Evolutionary conservation across 1,284 basidiomycete species (phyloP).

Genomic region (Boletus hoseneyae): DNA sequence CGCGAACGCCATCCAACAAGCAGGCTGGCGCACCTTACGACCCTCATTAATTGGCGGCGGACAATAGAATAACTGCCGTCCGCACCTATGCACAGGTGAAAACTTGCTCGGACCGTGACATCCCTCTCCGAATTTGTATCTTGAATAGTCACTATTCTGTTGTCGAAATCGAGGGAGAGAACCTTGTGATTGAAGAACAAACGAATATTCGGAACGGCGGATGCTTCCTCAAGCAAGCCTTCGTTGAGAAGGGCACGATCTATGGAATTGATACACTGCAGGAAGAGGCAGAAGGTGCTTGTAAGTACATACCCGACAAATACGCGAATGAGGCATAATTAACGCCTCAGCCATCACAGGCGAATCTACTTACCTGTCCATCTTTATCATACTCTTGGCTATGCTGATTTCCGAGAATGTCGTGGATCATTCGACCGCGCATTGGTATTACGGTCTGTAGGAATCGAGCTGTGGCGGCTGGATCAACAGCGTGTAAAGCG

Average conservation of each 20-base stretch:
- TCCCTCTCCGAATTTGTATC: conserved; percentile 46
- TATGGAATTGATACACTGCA: conserved; percentile 90
- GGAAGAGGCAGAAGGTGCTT: conserved; percentile 21
- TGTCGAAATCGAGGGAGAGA: conserved; percentile 69
- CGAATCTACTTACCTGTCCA: conserved; percentile 64
- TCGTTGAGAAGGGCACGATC: conserved; percentile 87
- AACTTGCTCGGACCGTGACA: conserved; percentile 47
- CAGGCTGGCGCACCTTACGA: conserved; percentile 64
- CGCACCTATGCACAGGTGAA: conserved; percentile 85
- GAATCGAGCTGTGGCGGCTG: conserved; percentile 71
- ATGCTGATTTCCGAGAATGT: conserved; percentile 61
- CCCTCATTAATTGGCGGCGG: conserved; percentile 85
- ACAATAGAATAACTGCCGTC: conserved; percentile 89
- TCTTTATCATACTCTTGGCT: conserved; percentile 87
- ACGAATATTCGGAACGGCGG: conserved; percentile 60
- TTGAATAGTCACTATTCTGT: conserved; percentile 49
- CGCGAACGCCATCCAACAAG: conserved; percentile 6
- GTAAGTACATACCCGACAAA: conserved; percentile 23
- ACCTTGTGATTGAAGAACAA: conserved; percentile 84
- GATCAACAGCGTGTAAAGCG: conserved; percentile 80
- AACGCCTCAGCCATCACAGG: conserved; percentile 22
- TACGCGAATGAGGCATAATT: conserved; percentile 19
- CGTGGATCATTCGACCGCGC: conserved; percentile 95
- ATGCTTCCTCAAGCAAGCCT: conserved; percentile 71
- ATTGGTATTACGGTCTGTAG: conserved; percentile 86